Conservation (phyloP, 2,329 filamentous ascomycete genomes). For the Alternaria alternata region DNA sequence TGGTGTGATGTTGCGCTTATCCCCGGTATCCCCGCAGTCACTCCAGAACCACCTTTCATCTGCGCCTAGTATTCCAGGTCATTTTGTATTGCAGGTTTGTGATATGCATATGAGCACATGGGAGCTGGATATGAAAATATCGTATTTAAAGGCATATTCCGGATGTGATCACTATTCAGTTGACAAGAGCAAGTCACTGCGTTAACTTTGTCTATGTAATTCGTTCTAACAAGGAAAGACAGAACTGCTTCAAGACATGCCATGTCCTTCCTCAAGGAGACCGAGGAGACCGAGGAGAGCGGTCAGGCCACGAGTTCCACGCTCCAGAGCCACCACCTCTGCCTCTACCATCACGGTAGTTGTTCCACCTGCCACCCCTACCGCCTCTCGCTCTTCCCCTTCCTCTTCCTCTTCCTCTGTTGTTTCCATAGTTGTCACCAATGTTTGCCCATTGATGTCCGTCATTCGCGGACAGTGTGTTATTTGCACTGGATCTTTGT, state of each 20-base stretch:
- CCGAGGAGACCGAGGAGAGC: not conserved
- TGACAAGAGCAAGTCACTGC: not conserved
- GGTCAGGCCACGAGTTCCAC: not conserved
- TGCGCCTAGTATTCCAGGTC: not conserved
- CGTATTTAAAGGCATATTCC: not conserved
- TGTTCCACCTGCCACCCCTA: not conserved
- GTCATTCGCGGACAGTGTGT: not conserved
- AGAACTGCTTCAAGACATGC: not conserved
- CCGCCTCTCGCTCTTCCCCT: not conserved
- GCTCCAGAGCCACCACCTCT: not conserved
- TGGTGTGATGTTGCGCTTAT: slow-evolving; percentile 10
- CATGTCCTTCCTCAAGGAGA: not conserved
- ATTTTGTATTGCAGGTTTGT: not conserved
- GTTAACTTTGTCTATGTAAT: not conserved
- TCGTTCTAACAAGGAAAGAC: not conserved
- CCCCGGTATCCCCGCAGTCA: slow-evolving; percentile 18
- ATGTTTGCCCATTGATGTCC: slow-evolving; percentile 8
- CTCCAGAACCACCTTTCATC: not conserved
- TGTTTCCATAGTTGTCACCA: not conserved
- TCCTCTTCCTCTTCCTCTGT: not conserved
- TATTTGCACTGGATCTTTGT: not conserved
- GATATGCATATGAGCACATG: not conserved
- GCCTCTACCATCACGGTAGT: not conserved
- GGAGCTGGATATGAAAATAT: no score
- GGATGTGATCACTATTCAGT: not conserved